Conservation (phyloP, 2,329 filamentous ascomycete species). For the Fusarium guadeloupense region DNA sequence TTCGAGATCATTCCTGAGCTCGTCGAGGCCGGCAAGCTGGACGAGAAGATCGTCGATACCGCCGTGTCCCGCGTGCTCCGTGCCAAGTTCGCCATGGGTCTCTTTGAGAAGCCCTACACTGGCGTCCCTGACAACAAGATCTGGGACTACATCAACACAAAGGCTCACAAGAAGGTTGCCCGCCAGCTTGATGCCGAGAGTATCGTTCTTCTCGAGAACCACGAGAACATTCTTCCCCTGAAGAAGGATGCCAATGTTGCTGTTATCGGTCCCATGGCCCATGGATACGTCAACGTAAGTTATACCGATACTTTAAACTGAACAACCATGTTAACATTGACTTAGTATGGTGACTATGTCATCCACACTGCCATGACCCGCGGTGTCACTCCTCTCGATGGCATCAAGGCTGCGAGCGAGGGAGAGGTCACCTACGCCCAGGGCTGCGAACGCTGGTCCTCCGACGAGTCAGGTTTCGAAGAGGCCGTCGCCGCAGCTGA, state of each 20-base stretch:
- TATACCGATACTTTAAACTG: too few species aligned
- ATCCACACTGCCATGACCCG: constrained; percentile 70
- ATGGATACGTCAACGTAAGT: constrained; percentile 74
- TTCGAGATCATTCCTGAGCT: constrained; percentile 73
- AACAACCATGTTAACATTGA: constrained; percentile 14
- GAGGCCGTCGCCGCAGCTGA: constrained; percentile 73
- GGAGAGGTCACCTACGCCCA: constrained; percentile 72
- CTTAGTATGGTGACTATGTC: constrained; percentile 75
- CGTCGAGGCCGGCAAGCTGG: constrained; percentile 68
- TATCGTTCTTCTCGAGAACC: constrained; percentile 69
- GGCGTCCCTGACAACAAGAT: constrained; percentile 66
- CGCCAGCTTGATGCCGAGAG: constrained; percentile 71
- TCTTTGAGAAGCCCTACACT: constrained; percentile 76
- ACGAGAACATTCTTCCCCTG: constrained; percentile 61
- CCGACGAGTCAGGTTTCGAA: constrained; percentile 71
- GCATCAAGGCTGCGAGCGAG: constrained; percentile 68
- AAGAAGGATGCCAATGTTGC: constrained; percentile 73
- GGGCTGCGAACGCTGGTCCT: constrained; percentile 78
- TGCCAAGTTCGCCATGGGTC: constrained; percentile 73
- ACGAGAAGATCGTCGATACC: constrained; percentile 67
- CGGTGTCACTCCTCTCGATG: constrained; percentile 75
- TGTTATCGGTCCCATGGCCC: constrained; percentile 79
- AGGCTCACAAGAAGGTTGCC: constrained; percentile 66
- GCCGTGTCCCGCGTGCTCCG: constrained; percentile 73
- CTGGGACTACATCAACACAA: constrained; percentile 68